Base-by-base conservation (phyloP, 768 basidiomycete species). In the Suillus luteus region DNA sequence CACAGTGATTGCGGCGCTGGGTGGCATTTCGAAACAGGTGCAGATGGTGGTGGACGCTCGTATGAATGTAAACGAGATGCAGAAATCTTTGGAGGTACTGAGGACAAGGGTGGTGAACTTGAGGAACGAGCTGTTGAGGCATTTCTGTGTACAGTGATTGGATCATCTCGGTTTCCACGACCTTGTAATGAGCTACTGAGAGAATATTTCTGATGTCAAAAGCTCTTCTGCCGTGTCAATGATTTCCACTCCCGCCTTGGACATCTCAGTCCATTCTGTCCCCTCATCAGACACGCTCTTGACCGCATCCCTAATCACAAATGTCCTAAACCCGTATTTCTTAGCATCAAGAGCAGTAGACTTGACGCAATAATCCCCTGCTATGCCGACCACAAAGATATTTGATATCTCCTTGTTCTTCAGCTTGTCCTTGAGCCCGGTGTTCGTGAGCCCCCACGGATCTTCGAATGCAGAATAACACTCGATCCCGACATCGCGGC, bases 401-500 rank as follows among this genome's bases (percentile, higher is more conserved):
- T 86, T 83, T 15, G 83, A 82, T 12, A 91, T 80, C 1, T 72
- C 77, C 48, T 78, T 75, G 51, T 75, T 73, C 62, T 72, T 68
- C 58, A 89, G 74, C 33, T 79, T 64, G 27, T 60, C 69, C 59
- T 80, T 79, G n/a, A 89, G 81, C 8, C 80, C 78, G 10, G 85
- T 86, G 62, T 77, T 72, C 59, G 77, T 65, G 62, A 78, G 76
- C 31, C 78, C 79, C 79, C 85, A 84, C 49, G 83, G 81, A 68
- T 88, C 86, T 55, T 79, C 81, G 70, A 94, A 94, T 1, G 89
- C 92, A n/a, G 89, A 91, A 71, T 95, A 95, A 49, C 87, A 87
- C 71, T 95, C 93, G 67, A 93, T 80, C 38, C 78, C 79, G 1
- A 72, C 72, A 64, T 92, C 77, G 5, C 72, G 79, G 46, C 90